Evolutionary conservation across 2,329 filamentous ascomycete genomes (phyloP).

Genomic region (Aspergillus calidoustus): DNA sequence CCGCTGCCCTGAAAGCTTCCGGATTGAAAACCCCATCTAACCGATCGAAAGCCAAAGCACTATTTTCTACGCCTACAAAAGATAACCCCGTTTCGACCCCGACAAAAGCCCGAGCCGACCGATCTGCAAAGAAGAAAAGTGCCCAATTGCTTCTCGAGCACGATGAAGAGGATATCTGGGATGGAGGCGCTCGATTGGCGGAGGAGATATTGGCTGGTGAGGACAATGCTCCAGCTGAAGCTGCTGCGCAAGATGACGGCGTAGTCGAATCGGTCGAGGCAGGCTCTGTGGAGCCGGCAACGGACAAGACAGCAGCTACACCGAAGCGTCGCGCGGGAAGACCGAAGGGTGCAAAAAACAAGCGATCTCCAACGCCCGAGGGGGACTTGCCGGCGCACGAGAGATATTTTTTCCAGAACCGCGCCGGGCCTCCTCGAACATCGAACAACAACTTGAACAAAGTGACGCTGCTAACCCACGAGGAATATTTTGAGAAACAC

Average conservation of each 20-base stretch:
- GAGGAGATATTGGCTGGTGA: constrained; percentile 67
- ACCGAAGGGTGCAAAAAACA: constrained; percentile 61
- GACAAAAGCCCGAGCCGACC: constrained; percentile 70
- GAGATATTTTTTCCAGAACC: constrained; percentile 91
- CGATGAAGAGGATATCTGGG: constrained; percentile 67
- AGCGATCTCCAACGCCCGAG: constrained; percentile 77
- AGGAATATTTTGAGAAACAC: constrained; percentile 81
- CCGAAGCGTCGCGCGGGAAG: constrained; percentile 60
- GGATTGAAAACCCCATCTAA: constrained; percentile 45
- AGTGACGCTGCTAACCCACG: constrained; percentile 79
- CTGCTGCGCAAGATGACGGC: constrained; percentile 28
- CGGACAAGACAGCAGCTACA: constrained; percentile 51
- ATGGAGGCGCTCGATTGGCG: constrained; percentile 69
- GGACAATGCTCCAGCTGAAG: constrained; percentile 32
- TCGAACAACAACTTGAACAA: constrained; percentile 82
- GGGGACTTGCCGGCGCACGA: constrained; percentile 84
- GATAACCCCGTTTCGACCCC: constrained; percentile 55
- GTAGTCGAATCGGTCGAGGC: constrained; percentile 40
- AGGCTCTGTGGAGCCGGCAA: constrained; percentile 41
- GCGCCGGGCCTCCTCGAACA: constrained; percentile 78
- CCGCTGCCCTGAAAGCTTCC: constrained; percentile 38
- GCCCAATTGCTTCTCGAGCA: constrained; percentile 75
- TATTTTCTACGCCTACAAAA: constrained; percentile 50
- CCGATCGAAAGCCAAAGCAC: constrained; percentile 39
- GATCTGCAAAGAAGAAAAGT: constrained; percentile 86